These are phyloP conservation scores for Castanospermum australe DNA, from an alignment of 306 rosid genomes.

Conservation along the genomic window DNA sequence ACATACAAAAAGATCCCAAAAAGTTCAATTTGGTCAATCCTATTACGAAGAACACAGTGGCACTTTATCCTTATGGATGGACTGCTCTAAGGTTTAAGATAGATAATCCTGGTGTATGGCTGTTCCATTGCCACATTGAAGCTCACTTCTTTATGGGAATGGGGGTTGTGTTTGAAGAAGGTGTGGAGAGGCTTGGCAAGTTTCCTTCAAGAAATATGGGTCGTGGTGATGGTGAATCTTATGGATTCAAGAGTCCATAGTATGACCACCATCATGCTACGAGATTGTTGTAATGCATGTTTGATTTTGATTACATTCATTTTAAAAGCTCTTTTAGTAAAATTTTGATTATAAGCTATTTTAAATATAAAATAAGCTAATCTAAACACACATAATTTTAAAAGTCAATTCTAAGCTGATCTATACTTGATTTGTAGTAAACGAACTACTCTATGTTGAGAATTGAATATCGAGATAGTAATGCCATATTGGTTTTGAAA, in stretches of 20 bases:
- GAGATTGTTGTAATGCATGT: too few species aligned
- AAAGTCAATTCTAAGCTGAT: too few species aligned
- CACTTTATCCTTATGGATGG: constrained; percentile 27
- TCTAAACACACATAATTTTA: too few species aligned
- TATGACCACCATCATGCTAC: too few species aligned
- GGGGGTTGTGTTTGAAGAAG: constrained; percentile 19
- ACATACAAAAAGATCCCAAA: neutral
- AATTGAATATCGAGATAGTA: too few species aligned
- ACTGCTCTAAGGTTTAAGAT: constrained; percentile 21
- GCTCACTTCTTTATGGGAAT: constrained; percentile 25
- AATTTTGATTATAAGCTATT: too few species aligned
- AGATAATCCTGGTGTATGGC: constrained; percentile 22
- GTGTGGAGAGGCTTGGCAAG: neutral
- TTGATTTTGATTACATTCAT: accelerated
- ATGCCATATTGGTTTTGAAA: too few species aligned
- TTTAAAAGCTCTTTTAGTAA: too few species aligned
- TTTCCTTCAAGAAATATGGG: constrained; percentile 23
- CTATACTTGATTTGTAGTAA: too few species aligned
- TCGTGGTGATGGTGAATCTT: constrained; percentile 11
- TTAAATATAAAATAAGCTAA: too few species aligned
- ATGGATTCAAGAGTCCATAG: neutral
- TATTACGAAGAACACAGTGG: constrained; percentile 10
- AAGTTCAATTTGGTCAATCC: constrained; percentile 16
- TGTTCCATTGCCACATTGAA: constrained; percentile 25
- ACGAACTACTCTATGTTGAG: too few species aligned